Evolutionary conservation across 441 rosid genomes (phyloP), one percentile per base, ranked within the genome.

Genomic region (Gossypium lobatum): DNA sequence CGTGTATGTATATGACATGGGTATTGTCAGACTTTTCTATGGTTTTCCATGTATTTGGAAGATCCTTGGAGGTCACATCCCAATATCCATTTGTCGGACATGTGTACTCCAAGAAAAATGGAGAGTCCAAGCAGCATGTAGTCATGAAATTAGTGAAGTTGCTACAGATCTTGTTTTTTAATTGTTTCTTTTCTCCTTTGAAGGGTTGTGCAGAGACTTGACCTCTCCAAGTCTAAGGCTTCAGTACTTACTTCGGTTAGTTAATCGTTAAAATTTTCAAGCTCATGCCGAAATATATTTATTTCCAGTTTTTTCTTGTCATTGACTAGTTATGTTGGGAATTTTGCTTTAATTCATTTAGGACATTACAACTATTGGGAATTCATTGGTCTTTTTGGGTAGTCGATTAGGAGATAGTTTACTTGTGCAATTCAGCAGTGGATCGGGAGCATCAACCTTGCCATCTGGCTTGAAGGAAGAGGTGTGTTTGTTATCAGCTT

Each of bases 381-480:
- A 80, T 74, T 92, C 97, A 45, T 83, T 93, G 26, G 89, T 96
- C 86, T 92, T 93, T 80, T 82, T 96, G 73, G 97, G 89, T 70
- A 96, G 99, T 86, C 94, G 97, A 66, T 77, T 93, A 84, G 98
- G 99, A 54, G 98, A 96, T 87, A 96, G 99, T 89, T 85, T 92
- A 82, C 97, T 96, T 65, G 99, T 96, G 76, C 99, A 96, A 71
- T 93, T 85, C 82, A 85, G 91, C 67, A 78, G 86, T 82, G 90
- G 91, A 53, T 82, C 84, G 64, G 98, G 90, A 67, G 74, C 97
- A 75, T 85, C 96, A 65, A 71, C 81, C 71, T 77, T 84, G 71
- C 78, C 90, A 74, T 80, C 89, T 75, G 89, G 89, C 73, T 77
- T 87, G 77, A 89, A 88, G 82, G 98, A 93, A 81, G 99, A 93